Evolutionary conservation across 768 basidiomycete genomes (phyloP).

Genomic region (Termitomyces sp.): DNA sequence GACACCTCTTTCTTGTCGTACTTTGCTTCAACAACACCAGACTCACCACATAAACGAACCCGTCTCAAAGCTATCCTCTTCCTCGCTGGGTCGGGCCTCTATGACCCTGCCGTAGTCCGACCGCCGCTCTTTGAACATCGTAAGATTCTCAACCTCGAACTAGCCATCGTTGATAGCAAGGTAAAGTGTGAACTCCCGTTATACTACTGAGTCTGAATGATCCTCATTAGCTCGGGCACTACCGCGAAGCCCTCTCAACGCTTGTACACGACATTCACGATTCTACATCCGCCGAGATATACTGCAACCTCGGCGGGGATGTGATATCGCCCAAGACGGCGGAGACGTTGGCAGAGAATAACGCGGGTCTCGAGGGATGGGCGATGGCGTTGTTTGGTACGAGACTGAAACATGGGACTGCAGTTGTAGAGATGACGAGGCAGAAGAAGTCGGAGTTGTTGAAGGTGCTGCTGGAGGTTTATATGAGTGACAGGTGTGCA

Average conservation of each 20-base stretch:
- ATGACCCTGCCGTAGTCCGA: conserved; percentile 49
- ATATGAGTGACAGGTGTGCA: conserved; percentile 71
- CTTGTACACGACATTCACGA: conserved; percentile 73
- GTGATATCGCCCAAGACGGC: conserved; percentile 62
- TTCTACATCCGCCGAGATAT: conserved; percentile 73
- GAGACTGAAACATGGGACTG: conserved; percentile 17
- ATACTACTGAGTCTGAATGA: not conserved
- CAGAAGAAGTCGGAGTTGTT: conserved; percentile 54
- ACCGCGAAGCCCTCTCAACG: conserved; percentile 56
- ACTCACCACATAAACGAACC: conserved; percentile 65
- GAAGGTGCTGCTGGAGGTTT: conserved; percentile 72
- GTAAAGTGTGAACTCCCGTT: conserved; percentile 30
- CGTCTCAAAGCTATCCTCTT: conserved; percentile 77
- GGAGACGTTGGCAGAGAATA: conserved; percentile 42
- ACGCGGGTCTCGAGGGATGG: conserved; percentile 46
- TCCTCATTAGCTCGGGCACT: conserved; percentile 39
- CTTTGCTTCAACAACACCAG: conserved; percentile 78
- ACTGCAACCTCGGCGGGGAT: conserved; percentile 77
- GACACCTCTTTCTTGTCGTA: conserved; percentile 60
- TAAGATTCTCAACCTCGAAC: conserved; percentile 61
- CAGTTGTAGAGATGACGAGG: conserved; percentile 19
- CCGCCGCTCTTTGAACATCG: conserved; percentile 40
- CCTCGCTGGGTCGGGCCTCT: conserved; percentile 70
- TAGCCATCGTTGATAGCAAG: conserved; percentile 76
- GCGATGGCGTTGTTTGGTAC: conserved; percentile 38